Evolutionary conservation across 2,329 filamentous ascomycete genomes (phyloP).

Genomic region (Cryphonectria radicalis): DNA sequence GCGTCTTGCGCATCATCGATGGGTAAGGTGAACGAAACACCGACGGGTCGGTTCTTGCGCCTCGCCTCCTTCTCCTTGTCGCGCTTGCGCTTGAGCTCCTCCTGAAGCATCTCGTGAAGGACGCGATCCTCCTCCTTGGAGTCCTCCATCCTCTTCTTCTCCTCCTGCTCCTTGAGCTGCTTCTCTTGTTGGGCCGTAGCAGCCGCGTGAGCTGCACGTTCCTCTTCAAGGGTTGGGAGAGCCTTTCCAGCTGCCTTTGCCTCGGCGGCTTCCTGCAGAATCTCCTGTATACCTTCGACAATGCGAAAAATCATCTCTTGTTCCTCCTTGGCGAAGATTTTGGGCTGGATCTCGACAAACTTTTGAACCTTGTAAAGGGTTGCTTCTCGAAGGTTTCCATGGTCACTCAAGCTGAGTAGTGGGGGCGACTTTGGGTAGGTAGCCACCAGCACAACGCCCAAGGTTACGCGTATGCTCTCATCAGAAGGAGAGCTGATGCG

Average conservation of each 20-base stretch:
- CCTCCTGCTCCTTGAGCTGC: conserved; percentile 58
- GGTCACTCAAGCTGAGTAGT: conserved; percentile 68
- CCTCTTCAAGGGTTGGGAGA: conserved; percentile 85
- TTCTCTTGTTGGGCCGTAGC: conserved; percentile 64
- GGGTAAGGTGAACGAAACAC: conserved; percentile 20
- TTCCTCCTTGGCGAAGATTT: conserved; percentile 54
- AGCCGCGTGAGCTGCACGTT: conserved; percentile 82
- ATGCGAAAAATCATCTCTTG: conserved; percentile 68
- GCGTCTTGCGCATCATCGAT: conserved; percentile 38
- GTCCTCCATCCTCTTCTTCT: conserved; percentile 59
- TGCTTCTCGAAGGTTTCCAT: conserved; percentile 68
- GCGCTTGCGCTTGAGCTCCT: conserved; percentile 71
- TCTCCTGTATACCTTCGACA: conserved; percentile 70
- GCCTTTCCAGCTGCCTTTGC: conserved; percentile 75
- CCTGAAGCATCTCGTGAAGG: conserved; percentile 71
- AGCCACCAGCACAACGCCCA: conserved; percentile 82
- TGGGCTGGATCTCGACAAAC: conserved; percentile 63
- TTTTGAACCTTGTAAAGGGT: conserved; percentile 73
- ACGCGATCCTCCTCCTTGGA: conserved; percentile 70
- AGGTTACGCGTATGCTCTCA: conserved; percentile 68
- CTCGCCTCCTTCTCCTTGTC: conserved; percentile 68
- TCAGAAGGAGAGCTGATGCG: conserved; percentile 75
- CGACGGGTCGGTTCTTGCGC: conserved; percentile 54
- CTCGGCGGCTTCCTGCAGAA: conserved; percentile 84
- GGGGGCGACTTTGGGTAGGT: conserved; percentile 89